Evolutionary conservation across 1,284 basidiomycete genomes (phyloP).

Genomic region (Hypsizygus ulmarius): DNA sequence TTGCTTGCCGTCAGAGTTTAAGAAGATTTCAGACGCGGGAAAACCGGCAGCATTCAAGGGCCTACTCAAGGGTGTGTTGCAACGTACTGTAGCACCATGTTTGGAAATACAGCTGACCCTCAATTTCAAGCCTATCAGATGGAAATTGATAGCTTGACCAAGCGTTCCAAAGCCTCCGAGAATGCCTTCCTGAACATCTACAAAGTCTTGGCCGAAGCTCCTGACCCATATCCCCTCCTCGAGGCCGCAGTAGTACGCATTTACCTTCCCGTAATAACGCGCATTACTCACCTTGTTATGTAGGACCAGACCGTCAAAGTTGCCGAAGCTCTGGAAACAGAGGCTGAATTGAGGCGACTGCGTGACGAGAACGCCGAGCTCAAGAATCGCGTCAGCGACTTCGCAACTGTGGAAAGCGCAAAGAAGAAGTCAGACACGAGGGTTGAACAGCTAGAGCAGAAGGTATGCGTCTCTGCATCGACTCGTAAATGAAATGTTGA

Average conservation of each 20-base stretch:
- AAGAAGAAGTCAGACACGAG: conserved; percentile 75
- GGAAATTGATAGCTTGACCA: conserved; percentile 94
- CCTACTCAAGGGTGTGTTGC: conserved; percentile 71
- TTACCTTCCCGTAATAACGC: neutral
- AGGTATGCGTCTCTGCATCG: conserved; percentile 45
- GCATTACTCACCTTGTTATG: neutral
- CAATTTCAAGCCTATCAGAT: conserved; percentile 80
- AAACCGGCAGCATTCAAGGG: conserved; percentile 85
- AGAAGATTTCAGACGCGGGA: conserved; percentile 85
- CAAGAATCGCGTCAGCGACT: conserved; percentile 67
- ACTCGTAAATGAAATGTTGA: neutral
- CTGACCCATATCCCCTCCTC: conserved; percentile 94
- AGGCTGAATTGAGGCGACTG: conserved; percentile 67
- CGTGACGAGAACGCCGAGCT: conserved; percentile 80
- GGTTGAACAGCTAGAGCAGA: conserved; percentile 79
- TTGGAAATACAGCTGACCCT: neutral
- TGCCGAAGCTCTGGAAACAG: conserved; percentile 74
- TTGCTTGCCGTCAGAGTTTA: conserved; percentile 69
- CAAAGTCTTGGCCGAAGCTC: conserved; percentile 90
- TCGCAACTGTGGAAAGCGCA: conserved; percentile 64
- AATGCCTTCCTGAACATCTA: conserved; percentile 93
- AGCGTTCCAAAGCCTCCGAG: conserved; percentile 87
- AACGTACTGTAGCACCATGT: neutral
- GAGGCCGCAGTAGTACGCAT: conserved; percentile 83
- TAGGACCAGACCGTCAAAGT: conserved; percentile 89